Evolutionary conservation across 2,329 filamentous ascomycete species (phyloP).

Genomic region (Neophaeococcomyces aloes): DNA sequence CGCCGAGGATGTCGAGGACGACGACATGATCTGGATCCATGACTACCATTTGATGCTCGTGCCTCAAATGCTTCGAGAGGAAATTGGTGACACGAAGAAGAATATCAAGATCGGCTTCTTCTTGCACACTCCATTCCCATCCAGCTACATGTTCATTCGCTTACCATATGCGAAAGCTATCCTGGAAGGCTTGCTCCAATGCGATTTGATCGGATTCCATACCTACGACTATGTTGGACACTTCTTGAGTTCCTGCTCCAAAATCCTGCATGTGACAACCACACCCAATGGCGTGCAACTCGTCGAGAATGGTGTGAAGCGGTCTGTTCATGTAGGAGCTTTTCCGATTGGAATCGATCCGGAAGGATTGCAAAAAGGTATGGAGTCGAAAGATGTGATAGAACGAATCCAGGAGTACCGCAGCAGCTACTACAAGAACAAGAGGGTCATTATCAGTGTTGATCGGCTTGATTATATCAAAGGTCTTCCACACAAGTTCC

Average conservation of each 20-base stretch:
- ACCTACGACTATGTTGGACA: slow-evolving; percentile 98
- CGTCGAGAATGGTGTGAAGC: slow-evolving; percentile 46
- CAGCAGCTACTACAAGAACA: slow-evolving; percentile 76
- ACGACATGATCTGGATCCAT: slow-evolving; percentile 94
- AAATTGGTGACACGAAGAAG: slow-evolving; percentile 69
- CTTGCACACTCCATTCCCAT: slow-evolving; percentile 92
- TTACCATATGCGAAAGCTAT: slow-evolving; percentile 85
- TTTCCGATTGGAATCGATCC: slow-evolving; percentile 98
- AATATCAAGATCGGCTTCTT: slow-evolving; percentile 98
- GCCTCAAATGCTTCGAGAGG: slow-evolving; percentile 86
- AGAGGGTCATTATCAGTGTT: slow-evolving; percentile 93
- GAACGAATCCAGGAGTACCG: slow-evolving; percentile 75
- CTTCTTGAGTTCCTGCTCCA: slow-evolving; percentile 92
- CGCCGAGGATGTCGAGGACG: slow-evolving; percentile 77
- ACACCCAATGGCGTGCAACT: slow-evolving; percentile 91
- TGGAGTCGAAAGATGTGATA: slow-evolving; percentile 75
- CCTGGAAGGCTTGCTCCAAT: slow-evolving; percentile 76
- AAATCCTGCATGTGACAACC: slow-evolving; percentile 62
- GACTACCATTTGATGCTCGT: slow-evolving; percentile 98
- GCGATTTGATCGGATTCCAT: slow-evolving; percentile 94
- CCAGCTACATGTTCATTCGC: slow-evolving; percentile 93
- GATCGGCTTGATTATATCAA: slow-evolving; percentile 98
- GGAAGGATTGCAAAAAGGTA: slow-evolving; percentile 84
- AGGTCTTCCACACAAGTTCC: slow-evolving; percentile 92
- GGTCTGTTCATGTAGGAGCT: slow-evolving; percentile 80